Conservation (phyloP, 2,329 filamentous ascomycete genomes). For the Colletotrichum chrysophilum region DNA sequence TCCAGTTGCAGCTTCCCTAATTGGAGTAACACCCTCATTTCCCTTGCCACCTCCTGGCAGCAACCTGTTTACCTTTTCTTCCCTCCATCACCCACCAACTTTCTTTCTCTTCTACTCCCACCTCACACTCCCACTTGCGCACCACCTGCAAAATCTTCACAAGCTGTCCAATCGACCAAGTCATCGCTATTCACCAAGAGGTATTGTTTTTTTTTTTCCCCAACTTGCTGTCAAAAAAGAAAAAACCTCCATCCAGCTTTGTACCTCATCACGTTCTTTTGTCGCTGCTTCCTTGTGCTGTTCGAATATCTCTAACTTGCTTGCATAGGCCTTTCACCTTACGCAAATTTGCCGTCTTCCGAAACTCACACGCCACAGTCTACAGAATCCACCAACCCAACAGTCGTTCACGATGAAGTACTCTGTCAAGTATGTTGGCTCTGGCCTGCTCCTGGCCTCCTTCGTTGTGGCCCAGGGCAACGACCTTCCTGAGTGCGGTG, state of each 20-base stretch:
- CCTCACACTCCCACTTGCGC: not conserved
- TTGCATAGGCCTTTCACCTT: not conserved
- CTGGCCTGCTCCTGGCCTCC: conserved; percentile 43
- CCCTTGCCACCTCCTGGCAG: not conserved
- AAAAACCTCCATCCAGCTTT: not conserved
- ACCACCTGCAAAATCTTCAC: not conserved
- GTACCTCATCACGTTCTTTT: not conserved
- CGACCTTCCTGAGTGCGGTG: conserved; percentile 55
- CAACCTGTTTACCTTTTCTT: not conserved
- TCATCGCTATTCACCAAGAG: not conserved
- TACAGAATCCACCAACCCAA: not conserved
- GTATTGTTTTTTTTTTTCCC: not conserved
- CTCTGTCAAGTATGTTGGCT: not conserved
- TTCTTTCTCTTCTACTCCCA: not conserved
- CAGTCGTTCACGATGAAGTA: conserved; percentile 18
- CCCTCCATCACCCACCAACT: not conserved
- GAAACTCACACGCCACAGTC: not conserved
- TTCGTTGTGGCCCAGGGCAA: conserved; percentile 33
- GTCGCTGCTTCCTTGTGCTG: not conserved
- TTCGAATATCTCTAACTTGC: not conserved
- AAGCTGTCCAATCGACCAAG: not conserved
- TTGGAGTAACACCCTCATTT: conserved; percentile 6
- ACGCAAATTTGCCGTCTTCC: not conserved
- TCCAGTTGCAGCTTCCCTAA: conserved; percentile 3
- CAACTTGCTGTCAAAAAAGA: not conserved